Conservation (phyloP, 2,329 filamentous ascomycete species). For the Alternaria brassicicola region DNA sequence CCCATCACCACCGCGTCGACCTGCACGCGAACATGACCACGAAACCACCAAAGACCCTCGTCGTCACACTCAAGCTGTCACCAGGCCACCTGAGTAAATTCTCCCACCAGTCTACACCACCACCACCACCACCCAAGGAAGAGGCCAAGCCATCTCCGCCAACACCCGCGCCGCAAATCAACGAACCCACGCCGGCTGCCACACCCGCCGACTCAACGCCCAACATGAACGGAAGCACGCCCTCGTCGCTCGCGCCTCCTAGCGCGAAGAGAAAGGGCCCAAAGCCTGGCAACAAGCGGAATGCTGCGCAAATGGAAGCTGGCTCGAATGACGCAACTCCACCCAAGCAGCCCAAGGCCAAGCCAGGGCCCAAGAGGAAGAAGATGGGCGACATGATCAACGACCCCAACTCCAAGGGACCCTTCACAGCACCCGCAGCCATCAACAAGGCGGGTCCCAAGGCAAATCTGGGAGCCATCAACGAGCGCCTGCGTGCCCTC, state of each 20-base stretch:
- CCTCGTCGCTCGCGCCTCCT: slow-evolving; percentile 53
- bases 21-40: slow-evolving; percentile 41
- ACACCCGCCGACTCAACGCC: slow-evolving; percentile 53
- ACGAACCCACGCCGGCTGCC: slow-evolving; percentile 45
- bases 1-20: slow-evolving; percentile 29
- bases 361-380: slow-evolving; percentile 93
- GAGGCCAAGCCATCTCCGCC: slow-evolving; percentile 49
- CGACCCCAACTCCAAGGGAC: slow-evolving; percentile 46
- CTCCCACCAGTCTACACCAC: slow-evolving; percentile 31
- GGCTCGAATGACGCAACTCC: slow-evolving; percentile 47
- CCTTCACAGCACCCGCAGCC: slow-evolving; percentile 52
- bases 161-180: slow-evolving; percentile 43
- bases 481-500: slow-evolving; percentile 90
- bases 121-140: slow-evolving; percentile 31
- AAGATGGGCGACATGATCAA: slow-evolving; percentile 71
- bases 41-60: slow-evolving; percentile 42
- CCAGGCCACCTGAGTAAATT: slow-evolving; percentile 39
- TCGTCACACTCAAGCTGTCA: slow-evolving; percentile 44
- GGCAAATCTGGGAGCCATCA: slow-evolving; percentile 96
- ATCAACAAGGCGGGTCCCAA: slow-evolving; percentile 91
- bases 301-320: slow-evolving; percentile 62
- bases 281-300: slow-evolving; percentile 68
- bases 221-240: slow-evolving; percentile 42
- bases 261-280: slow-evolving; percentile 75
- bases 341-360: slow-evolving; percentile 73